These are phyloP conservation scores for Ilyonectria destructans DNA, from an alignment of 2,329 filamentous ascomycete species.

Conservation along the genomic window DNA sequence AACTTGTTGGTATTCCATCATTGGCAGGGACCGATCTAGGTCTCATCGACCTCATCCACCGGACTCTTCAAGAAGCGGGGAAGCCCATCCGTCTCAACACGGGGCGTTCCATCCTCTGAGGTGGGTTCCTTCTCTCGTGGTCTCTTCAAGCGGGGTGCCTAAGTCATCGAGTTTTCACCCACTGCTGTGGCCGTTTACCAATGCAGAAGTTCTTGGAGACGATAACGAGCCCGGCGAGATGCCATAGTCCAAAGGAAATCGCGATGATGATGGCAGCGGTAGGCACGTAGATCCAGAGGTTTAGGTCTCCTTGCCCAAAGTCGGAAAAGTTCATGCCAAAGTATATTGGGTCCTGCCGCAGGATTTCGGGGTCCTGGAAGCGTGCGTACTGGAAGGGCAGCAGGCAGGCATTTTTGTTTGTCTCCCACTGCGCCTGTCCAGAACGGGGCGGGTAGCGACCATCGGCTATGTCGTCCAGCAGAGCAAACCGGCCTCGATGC, in stretches of 20 bases:
- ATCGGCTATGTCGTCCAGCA: too few species aligned
- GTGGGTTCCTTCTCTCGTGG: neutral
- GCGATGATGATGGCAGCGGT: neutral
- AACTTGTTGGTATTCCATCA: neutral
- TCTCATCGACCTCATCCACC: neutral
- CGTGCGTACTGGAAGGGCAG: too few species aligned
- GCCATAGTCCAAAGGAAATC: neutral
- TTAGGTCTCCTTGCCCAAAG: neutral
- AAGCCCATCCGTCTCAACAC: neutral
- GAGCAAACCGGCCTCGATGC: too few species aligned
- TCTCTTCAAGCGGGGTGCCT: neutral
- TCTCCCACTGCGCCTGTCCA: too few species aligned
- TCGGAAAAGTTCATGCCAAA: neutral
- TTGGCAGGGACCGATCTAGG: neutral
- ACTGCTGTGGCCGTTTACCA: neutral
- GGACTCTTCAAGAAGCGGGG: neutral
- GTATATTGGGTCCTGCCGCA: too few species aligned
- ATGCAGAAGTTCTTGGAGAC: neutral
- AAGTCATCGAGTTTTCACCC: neutral
- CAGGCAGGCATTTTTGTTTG: too few species aligned
- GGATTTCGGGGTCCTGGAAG: too few species aligned
- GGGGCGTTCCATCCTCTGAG: neutral
- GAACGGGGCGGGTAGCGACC: too few species aligned
- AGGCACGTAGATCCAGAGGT: neutral
- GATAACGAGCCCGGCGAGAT: neutral